phyloP scores from a whole-genome alignment of 805 yeast species.

The Hanseniaspora vineae region DNA sequence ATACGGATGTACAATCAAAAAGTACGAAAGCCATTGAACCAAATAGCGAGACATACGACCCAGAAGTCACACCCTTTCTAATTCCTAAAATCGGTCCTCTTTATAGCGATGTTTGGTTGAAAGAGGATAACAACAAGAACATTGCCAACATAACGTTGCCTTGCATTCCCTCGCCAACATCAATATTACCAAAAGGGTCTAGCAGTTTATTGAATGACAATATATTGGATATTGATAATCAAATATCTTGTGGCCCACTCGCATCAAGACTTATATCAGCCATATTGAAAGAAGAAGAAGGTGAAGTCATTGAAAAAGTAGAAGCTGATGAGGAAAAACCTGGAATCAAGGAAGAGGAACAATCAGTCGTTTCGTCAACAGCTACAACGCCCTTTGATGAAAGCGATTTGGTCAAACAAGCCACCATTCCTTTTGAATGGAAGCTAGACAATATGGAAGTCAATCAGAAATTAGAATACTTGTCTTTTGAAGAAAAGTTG shows the following conservation, averaged over 20 bases:
- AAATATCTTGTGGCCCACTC: conserved; percentile 81
- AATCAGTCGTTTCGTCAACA: conserved; percentile 7
- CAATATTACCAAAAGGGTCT: conserved; percentile 39
- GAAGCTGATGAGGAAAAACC: conserved; percentile 5
- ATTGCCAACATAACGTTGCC: conserved; percentile 32
- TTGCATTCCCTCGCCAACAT: conserved; percentile 31
- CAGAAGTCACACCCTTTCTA: conserved; percentile 55
- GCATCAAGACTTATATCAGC: conserved; percentile 78
- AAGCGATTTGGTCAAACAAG: conserved; percentile 2
- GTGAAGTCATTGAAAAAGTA: conserved; percentile 2
- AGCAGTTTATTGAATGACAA: conserved; percentile 44
- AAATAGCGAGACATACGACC: conserved; percentile 33
- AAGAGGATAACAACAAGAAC: conserved; percentile 50
- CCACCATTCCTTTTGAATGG: conserved; percentile 6
- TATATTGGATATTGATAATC: conserved; percentile 47
- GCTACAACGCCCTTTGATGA: conserved; percentile 26
- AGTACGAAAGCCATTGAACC: neutral
- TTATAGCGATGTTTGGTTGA: conserved; percentile 77
- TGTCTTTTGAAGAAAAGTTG: conserved; percentile 73
- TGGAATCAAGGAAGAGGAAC: conserved; percentile 2
- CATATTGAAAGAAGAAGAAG: conserved; percentile 27
- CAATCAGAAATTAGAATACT: conserved; percentile 44
- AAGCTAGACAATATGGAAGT: conserved; percentile 12
- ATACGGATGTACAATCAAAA: neutral
- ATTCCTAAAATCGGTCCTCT: conserved; percentile 79